phyloP scores from a whole-genome alignment of 441 rosid genomes.

The Mallotus repandus region DNA sequence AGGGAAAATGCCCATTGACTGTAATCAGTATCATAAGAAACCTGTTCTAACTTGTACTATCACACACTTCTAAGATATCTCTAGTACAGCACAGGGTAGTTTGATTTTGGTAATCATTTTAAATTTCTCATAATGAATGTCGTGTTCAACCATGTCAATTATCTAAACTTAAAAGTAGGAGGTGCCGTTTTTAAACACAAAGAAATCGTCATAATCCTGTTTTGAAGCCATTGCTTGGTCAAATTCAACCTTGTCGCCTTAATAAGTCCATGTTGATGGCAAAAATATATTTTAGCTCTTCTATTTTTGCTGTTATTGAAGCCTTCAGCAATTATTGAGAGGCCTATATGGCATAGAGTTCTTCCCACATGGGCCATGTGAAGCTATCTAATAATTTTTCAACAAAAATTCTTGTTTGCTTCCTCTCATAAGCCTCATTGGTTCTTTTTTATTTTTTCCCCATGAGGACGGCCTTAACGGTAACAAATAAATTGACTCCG shows the following conservation, averaged over 20 bases:
- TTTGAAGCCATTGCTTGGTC: no score
- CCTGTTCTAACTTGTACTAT: neutral
- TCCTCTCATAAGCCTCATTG: neutral
- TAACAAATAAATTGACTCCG: no score
- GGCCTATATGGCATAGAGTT: neutral
- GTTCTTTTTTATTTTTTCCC: no score
- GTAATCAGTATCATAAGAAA: neutral
- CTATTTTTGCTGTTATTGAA: neutral
- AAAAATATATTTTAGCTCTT: no score
- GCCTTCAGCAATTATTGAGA: neutral
- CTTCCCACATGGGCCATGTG: neutral
- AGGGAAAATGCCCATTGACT: no score
- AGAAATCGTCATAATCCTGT: neutral
- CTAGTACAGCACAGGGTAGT: neutral
- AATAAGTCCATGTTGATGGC: neutral
- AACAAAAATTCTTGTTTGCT: neutral
- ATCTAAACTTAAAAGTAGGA: neutral
- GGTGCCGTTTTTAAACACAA: no score
- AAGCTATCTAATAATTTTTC: neutral
- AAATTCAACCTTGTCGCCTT: slow-evolving; percentile 5
- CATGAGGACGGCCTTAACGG: no score
- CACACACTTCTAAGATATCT: neutral
- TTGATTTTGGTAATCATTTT: neutral
- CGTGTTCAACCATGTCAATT: neutral
- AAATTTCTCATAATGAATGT: neutral